Evolutionary conservation across 352 stramenopile genomes (phyloP), one percentile per base, ranked within the genome.

Genomic region (Globisporangium splendens): DNA sequence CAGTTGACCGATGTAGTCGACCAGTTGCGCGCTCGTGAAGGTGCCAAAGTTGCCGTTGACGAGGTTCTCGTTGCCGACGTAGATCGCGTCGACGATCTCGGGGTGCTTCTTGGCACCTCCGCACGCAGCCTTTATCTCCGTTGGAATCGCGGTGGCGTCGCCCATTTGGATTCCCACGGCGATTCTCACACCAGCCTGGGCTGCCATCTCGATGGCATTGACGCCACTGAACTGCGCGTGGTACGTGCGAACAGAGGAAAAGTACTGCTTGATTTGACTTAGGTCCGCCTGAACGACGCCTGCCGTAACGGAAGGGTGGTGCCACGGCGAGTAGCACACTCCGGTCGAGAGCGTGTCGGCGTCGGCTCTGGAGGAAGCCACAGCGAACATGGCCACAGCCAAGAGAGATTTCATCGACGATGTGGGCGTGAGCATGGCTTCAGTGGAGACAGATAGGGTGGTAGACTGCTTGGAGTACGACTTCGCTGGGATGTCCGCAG

Each of bases 61-160:
- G 17, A 93, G 68, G 73, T 86, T 72, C 58, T 93, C 83, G 71
- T 91, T 93, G 44, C 83, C 83, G 28, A 87, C 79, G 64, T 77
- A 91, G 49, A 93, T 72, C 6, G 66, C 68, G 20, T 86, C 61
- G n/a, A 93, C 66, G 0, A 50, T 60, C 13, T 56, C 42, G 0
- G 77, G 66, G 57, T 84, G 63, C 18, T 46, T 53, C 38, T 66
- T 43, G 28, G 73, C 81, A 39, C 75, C 83, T 4, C 66, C 60
- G 61, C 84, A 82, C 20, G 79, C 79, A 22, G 83, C 80, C 31
- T 81, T 38, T 55, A 93, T 81, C 55, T 89, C 76, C 24, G 43
- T 53, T n/a, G 75, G 58, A 15, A 83, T 70, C 0, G 28, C 39
- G 1, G 33, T 20, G 22, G 61, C 12, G 64, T 90, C 78, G 22